These are phyloP conservation scores for Eleusine coracana DNA, from an alignment of 176 grass and related monocot species.

Conservation along the genomic window DNA sequence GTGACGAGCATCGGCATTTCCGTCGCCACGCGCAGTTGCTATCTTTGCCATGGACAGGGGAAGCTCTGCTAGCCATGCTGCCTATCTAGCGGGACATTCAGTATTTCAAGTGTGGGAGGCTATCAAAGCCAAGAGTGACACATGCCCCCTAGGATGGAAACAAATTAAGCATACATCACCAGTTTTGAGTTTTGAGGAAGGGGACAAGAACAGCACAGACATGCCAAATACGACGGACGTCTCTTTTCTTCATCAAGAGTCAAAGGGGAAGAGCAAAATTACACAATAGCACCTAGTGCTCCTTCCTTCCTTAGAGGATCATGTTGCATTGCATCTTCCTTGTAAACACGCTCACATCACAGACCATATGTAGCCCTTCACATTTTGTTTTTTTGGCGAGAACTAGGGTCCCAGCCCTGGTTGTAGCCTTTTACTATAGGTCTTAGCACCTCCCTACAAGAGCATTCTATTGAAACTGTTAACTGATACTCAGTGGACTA, in stretches of 20 bases:
- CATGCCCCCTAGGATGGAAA: neutral
- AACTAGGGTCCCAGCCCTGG: neutral
- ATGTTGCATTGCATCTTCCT: neutral
- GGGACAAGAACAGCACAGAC: neutral
- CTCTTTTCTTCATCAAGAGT: neutral
- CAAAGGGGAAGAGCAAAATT: neutral
- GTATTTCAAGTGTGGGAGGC: neutral
- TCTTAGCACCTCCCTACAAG: neutral
- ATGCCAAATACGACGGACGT: neutral
- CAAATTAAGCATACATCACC: neutral
- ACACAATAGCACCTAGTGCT: neutral
- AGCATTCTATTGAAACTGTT: too few relatives aligned
- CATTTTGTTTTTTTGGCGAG: neutral
- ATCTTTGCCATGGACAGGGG: too few relatives aligned
- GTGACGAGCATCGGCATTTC: neutral
- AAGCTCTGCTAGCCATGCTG: neutral
- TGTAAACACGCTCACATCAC: neutral
- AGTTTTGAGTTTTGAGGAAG: neutral
- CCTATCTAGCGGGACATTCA: neutral
- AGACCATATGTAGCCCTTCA: neutral
- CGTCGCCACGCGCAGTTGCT: neutral
- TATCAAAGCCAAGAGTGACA: neutral
- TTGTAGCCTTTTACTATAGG: neutral
- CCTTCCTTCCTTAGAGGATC: neutral
- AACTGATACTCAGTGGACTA: too few relatives aligned